phyloP scores from a whole-genome alignment of 805 yeast genomes.

The Teunomyces funiuensis region DNA sequence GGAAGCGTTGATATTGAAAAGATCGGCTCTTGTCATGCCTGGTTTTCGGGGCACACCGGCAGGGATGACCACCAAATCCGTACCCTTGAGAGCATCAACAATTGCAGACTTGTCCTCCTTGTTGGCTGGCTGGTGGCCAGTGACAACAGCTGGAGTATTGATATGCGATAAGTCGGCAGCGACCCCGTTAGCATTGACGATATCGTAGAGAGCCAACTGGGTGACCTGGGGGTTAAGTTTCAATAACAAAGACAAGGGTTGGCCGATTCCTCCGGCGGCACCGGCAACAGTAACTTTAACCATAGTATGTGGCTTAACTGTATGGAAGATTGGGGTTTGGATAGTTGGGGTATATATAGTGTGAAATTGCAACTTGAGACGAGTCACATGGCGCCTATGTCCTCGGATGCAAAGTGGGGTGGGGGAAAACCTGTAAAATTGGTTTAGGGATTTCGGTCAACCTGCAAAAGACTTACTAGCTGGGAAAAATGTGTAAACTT shows the following conservation, averaged over 20 bases:
- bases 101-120: slow-evolving; percentile 40
- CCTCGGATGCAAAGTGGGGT: slow-evolving; percentile 5
- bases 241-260: slow-evolving; percentile 44
- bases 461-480: neutral
- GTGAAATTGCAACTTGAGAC: neutral
- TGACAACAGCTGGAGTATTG: slow-evolving; percentile 38
- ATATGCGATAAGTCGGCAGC: slow-evolving; percentile 48
- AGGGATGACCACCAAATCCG: slow-evolving; percentile 44
- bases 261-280: slow-evolving; percentile 51
- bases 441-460: too few species aligned
- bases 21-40: slow-evolving; percentile 49
- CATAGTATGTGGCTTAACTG: slow-evolving; percentile 16
- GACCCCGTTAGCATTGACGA: slow-evolving; percentile 46
- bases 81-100: slow-evolving; percentile 34
- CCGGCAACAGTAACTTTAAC: slow-evolving; percentile 50
- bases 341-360: neutral
- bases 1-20: slow-evolving; percentile 47
- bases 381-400: slow-evolving; percentile 4
- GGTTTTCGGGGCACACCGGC: slow-evolving; percentile 52
- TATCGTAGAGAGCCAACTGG: slow-evolving; percentile 42
- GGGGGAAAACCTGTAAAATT: slow-evolving; percentile 4
- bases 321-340: neutral
- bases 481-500: too few species aligned
- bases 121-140: slow-evolving; percentile 40
- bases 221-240: slow-evolving; percentile 40